phyloP scores from a whole-genome alignment of 179 eudicot species.

The Carnegiea gigantea region DNA sequence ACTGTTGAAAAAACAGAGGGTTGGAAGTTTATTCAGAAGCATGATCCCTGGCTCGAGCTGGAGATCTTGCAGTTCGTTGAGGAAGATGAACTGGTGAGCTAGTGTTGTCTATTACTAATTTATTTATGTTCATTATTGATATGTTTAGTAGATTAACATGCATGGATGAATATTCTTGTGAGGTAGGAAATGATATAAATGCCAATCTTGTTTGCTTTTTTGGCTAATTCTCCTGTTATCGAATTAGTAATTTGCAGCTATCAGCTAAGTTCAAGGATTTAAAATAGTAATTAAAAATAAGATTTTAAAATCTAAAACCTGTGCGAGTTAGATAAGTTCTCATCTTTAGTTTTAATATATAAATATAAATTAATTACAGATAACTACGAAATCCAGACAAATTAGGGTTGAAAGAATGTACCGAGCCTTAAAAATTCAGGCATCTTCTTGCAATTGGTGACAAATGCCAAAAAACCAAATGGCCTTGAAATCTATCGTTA shows the following conservation, averaged over 20 bases:
- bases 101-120: neutral
- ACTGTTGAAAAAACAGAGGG: constrained; percentile 75
- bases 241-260: neutral
- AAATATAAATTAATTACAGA: too few species aligned
- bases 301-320: neutral
- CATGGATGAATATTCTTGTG: neutral
- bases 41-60: constrained; percentile 85
- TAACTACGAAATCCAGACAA: neutral
- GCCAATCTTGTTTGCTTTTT: neutral
- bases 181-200: neutral
- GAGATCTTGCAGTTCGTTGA: constrained; percentile 90
- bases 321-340: too few species aligned
- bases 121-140: neutral
- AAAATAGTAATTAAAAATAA: too few species aligned
- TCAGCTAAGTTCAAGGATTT: neutral
- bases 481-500: neutral
- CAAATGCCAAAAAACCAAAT: neutral
- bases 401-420: too few species aligned
- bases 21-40: constrained; percentile 68
- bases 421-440: neutral
- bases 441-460: neutral
- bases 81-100: constrained; percentile 68
- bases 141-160: neutral
- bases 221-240: neutral
- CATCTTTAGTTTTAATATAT: too few species aligned